Evolutionary conservation across 2,329 filamentous ascomycete genomes (phyloP), one percentile per base, ranked within the genome.

Genomic region (Emydomyces testavorans): DNA sequence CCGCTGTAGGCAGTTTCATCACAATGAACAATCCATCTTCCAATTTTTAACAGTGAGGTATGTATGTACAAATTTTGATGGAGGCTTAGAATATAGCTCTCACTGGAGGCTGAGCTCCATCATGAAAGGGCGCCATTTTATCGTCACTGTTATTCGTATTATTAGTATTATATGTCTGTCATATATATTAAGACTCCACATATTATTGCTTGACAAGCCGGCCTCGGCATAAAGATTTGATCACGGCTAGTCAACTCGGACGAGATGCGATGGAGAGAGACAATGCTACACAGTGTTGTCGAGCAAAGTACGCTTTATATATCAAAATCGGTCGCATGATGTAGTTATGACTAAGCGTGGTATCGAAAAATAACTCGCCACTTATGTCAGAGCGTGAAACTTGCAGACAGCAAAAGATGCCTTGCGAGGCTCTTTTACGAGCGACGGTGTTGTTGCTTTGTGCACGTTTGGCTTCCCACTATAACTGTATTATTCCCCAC

Each of bases 91-190:
- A 44, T 31, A 21, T n/a, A 23, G 31, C 41, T 44, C 16, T 21
- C 36, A 8, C 18, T 2, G 20, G 10, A 35, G 41, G 18, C 26
- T 34, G 16, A 21, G 16, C 31, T 20, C 26, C 32, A 6, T 35
- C 7, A 16, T 28, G 26, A 29, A 4, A 13, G 15, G 44, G 44
- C 44, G 44, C 34, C n/a, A 46, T 46, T 46, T 46, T 39, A 32
- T 46, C 35, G 18, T 46, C 34, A 20, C 34, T 37, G 24, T 16
- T 38, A n/a, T n/a, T n/a, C n/a, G n/a, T n/a, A n/a, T n/a, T n/a
- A n/a, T n/a, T n/a, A n/a, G n/a, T n/a, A n/a, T n/a, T n/a, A n/a
- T n/a, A n/a, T n/a, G n/a, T n/a, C n/a, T n/a, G n/a, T n/a, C n/a
- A n/a, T n/a, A n/a, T n/a, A n/a, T n/a, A n/a, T n/a, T n/a, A n/a